A percentile compares a stretch with the other conserved stretches of the same genome.
Evolutionary conservation across 257 asterid genomes (phyloP).

Genomic region (Handroanthus guayacan): DNA sequence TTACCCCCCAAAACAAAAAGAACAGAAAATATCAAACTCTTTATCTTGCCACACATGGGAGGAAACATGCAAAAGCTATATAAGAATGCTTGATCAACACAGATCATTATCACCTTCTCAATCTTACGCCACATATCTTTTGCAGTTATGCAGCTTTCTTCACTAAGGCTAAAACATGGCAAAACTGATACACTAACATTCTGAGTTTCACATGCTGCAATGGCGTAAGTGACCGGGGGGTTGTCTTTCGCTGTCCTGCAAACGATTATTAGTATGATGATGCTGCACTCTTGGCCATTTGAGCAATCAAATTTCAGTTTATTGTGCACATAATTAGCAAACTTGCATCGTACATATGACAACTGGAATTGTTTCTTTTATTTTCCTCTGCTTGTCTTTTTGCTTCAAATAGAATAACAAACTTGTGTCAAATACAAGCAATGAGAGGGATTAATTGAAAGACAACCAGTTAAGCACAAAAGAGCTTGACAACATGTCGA

Average conservation of each 20-base stretch:
- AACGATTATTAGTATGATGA: slow-evolving; percentile 28
- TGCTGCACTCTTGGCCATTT: not conserved
- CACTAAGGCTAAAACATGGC: slow-evolving; percentile 90
- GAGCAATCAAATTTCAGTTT: no score
- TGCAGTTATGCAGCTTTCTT: slow-evolving; percentile 85
- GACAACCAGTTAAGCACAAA: not conserved
- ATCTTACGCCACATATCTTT: slow-evolving; percentile 96
- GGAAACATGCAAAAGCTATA: not conserved
- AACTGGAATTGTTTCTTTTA: not conserved
- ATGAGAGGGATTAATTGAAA: not conserved
- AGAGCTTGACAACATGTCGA: not conserved
- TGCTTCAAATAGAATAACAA: slow-evolving; percentile 4
- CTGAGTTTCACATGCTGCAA: slow-evolving; percentile 98
- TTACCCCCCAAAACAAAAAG: no score
- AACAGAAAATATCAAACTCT: no score
- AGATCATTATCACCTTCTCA: slow-evolving; percentile 62
- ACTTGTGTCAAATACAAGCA: not conserved
- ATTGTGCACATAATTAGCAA: no score
- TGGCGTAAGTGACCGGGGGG: slow-evolving; percentile 92
- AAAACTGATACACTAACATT: slow-evolving; percentile 90
- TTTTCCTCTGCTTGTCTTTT: not conserved
- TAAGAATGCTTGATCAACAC: not conserved
- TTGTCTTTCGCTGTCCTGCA: slow-evolving; percentile 92
- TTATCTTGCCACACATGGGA: no score
- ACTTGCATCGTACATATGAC: not conserved